These are phyloP conservation scores for Taiozyma sp. DNA, from an alignment of 1,139 yeast species.

Conservation along the genomic window DNA sequence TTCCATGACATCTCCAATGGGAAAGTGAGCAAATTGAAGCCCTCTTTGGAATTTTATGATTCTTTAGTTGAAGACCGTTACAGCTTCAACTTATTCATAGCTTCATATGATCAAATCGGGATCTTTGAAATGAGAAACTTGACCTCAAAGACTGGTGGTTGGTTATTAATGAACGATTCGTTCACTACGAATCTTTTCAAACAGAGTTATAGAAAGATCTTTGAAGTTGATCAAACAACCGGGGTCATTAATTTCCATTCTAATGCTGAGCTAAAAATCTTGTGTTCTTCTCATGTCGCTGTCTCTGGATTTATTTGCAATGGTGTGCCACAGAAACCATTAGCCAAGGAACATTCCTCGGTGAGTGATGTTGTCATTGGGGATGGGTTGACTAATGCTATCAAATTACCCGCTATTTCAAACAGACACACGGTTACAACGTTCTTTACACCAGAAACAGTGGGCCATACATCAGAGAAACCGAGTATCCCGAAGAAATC, in stretches of 20 bases:
- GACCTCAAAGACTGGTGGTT: conserved; percentile 57
- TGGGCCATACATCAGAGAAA: conserved; percentile 24
- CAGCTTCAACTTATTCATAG: conserved; percentile 55
- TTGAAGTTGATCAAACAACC: conserved; percentile 40
- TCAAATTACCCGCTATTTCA: conserved; percentile 45
- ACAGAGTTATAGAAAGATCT: conserved; percentile 52
- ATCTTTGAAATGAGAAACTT: conserved; percentile 60
- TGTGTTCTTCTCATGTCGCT: conserved; percentile 51
- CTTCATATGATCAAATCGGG: conserved; percentile 66
- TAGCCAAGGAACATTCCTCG: conserved; percentile 31
- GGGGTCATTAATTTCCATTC: conserved; percentile 51
- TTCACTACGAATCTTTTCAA: conserved; percentile 61
- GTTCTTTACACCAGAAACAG: conserved; percentile 55
- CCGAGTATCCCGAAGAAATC: conserved; percentile 21
- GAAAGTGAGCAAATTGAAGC: conserved; percentile 51
- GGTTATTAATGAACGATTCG: conserved; percentile 54
- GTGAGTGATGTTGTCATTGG: conserved; percentile 62
- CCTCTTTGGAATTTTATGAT: conserved; percentile 51
- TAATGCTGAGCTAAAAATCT: conserved; percentile 50
- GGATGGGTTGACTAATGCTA: conserved; percentile 53
- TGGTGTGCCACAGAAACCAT: conserved; percentile 25
- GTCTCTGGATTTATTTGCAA: conserved; percentile 61
- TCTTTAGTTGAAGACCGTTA: conserved; percentile 34
- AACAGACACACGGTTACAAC: conserved; percentile 55
- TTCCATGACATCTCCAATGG: conserved; percentile 56